These are phyloP conservation scores for Aplosporella prunicola DNA, from an alignment of 2,329 filamentous ascomycete species.

Conservation along the genomic window DNA sequence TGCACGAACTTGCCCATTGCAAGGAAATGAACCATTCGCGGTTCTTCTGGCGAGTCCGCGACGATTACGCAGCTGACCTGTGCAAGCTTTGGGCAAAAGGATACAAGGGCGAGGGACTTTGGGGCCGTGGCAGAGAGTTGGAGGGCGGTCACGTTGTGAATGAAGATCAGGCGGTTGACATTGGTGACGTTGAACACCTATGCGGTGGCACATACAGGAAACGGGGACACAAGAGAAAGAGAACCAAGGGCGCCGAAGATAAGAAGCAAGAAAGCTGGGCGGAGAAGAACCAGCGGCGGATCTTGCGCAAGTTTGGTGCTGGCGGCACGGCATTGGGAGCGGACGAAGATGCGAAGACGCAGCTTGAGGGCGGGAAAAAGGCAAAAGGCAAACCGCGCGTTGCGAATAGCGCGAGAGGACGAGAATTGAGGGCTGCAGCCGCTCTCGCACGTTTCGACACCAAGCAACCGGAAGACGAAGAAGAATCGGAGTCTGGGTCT, in stretches of 20 bases:
- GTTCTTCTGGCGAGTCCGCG: conserved; percentile 71
- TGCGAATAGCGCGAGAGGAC: conserved; percentile 62
- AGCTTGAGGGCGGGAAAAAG: conserved; percentile 56
- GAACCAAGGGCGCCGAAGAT: conserved; percentile 1
- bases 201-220: conserved; percentile 69
- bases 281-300: conserved; percentile 62
- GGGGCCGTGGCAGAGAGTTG: conserved; percentile 62
- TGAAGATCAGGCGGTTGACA: conserved; percentile 53
- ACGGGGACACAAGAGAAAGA: conserved; percentile 22
- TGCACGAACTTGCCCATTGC: conserved; percentile 82
- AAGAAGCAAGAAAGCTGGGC: conserved; percentile 52
- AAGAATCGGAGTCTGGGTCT: conserved; percentile 18
- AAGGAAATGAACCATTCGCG: conserved; percentile 85
- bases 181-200: conserved; percentile 55
- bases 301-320: conserved; percentile 66
- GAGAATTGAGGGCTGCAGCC: conserved; percentile 67
- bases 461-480: conserved; percentile 37
- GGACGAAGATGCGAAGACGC: conserved; percentile 55
- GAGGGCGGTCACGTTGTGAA: conserved; percentile 41
- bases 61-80: conserved; percentile 63
- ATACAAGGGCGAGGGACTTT: conserved; percentile 75
- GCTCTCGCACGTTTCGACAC: conserved; percentile 63
- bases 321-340: conserved; percentile 61
- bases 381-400: conserved; percentile 60
- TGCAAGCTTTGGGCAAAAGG: conserved; percentile 56